Conservation (phyloP, 2,329 filamentous ascomycete genomes). For the Colletotrichum gloeosporioides region DNA sequence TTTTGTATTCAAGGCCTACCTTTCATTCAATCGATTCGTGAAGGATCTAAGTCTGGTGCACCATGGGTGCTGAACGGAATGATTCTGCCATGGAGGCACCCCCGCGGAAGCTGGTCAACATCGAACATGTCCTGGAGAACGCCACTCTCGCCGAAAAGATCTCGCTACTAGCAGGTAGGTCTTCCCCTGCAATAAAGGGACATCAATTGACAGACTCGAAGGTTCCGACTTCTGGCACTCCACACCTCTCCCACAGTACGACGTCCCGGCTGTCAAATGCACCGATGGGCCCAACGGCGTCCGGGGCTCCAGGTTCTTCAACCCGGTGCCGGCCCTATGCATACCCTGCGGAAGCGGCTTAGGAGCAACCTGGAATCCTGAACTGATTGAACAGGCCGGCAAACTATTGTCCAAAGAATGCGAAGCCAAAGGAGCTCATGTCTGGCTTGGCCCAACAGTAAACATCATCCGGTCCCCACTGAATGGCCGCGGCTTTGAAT, state of each 20-base stretch:
- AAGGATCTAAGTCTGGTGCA: not conserved
- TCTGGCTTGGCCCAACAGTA: constrained; percentile 66
- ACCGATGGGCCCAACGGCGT: constrained; percentile 75
- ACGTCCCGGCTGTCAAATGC: constrained; percentile 68
- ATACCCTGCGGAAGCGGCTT: constrained; percentile 64
- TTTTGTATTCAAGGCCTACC: not conserved
- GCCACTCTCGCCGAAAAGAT: constrained; percentile 58
- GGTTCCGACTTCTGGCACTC: constrained; percentile 76
- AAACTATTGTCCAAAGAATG: constrained; percentile 57
- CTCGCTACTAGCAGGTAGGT: constrained; percentile 54
- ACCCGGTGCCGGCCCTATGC: constrained; percentile 62
- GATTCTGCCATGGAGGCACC: not conserved
- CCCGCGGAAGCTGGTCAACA: constrained; percentile 39
- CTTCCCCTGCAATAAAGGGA: not conserved
- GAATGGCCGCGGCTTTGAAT: constrained; percentile 65
- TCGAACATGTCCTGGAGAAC: constrained; percentile 59
- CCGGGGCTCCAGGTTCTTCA: constrained; percentile 72
- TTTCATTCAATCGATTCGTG: not conserved
- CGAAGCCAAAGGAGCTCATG: constrained; percentile 61
- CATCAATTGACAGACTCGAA: constrained; percentile 20
- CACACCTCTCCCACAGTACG: constrained; percentile 61
- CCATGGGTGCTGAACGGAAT: not conserved
- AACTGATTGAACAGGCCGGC: constrained; percentile 56
- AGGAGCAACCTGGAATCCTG: constrained; percentile 61
- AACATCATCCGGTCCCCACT: constrained; percentile 67